These are phyloP conservation scores for Saturnispora sanitii DNA, from an alignment of 805 yeast genomes.

Conservation along the genomic window DNA sequence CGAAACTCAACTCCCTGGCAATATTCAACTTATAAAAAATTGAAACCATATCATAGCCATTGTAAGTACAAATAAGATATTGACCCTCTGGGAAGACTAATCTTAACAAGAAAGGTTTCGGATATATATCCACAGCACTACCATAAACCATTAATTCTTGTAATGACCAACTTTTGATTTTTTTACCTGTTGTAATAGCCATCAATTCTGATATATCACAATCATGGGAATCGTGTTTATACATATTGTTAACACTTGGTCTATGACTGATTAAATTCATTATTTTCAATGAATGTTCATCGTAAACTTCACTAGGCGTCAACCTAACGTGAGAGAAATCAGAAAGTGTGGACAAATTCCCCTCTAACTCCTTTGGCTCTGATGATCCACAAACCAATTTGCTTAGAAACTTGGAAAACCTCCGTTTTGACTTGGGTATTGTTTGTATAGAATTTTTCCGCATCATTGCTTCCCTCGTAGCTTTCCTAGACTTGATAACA, in stretches of 20 bases:
- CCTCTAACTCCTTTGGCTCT: neutral
- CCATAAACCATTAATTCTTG: constrained; percentile 26
- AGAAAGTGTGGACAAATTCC: neutral
- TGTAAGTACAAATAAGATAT: constrained; percentile 22
- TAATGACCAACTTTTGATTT: constrained; percentile 18
- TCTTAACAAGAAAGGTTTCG: constrained; percentile 25
- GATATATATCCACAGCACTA: constrained; percentile 23
- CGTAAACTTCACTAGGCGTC: too few species aligned
- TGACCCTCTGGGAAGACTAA: constrained; percentile 23
- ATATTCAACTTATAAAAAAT: constrained; percentile 26
- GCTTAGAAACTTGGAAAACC: too few species aligned
- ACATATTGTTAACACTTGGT: constrained; percentile 11
- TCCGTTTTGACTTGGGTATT: too few species aligned
- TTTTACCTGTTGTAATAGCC: neutral
- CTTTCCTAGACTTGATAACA: constrained; percentile 17
- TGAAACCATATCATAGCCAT: constrained; percentile 20
- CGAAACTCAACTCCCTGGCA: constrained; percentile 26
- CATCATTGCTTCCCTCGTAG: neutral
- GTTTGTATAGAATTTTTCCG: too few species aligned
- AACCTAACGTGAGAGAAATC: neutral
- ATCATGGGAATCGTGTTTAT: neutral
- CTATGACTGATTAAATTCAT: constrained; percentile 4
- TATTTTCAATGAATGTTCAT: neutral
- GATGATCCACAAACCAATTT: too few species aligned
- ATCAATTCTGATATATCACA: neutral